Conservation (phyloP, 768 basidiomycete genomes). For the Coprinopsis marcescibilis region DNA sequence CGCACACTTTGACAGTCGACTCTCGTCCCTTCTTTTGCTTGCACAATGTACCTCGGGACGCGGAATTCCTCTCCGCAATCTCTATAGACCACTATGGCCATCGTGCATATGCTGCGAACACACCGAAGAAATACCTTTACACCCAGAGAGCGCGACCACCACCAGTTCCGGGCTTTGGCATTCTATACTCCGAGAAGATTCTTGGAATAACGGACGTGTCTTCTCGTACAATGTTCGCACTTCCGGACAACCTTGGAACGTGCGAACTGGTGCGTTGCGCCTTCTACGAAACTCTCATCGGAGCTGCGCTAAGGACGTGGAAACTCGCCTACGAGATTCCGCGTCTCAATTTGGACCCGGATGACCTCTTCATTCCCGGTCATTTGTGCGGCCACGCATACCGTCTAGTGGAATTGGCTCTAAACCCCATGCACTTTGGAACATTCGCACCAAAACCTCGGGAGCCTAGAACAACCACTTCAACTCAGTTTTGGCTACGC, state of each 20-base stretch:
- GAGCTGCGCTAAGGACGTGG: background rate
- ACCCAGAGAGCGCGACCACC: too few relatives aligned
- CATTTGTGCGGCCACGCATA: background rate
- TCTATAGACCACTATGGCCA: constrained; percentile 3
- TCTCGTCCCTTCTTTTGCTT: constrained; percentile 1
- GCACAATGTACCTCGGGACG: background rate
- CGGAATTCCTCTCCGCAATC: background rate
- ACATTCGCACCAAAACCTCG: too few relatives aligned
- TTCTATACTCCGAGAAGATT: too few relatives aligned
- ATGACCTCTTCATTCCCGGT: background rate
- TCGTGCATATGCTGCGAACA: background rate
- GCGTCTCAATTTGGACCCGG: background rate
- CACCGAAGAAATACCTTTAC: background rate
- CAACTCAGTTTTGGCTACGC: background rate
- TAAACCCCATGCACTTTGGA: constrained; percentile 1
- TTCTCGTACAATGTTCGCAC: background rate
- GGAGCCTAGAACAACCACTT: too few relatives aligned
- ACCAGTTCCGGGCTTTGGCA: too few relatives aligned
- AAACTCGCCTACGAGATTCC: constrained; percentile 3
- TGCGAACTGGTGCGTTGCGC: background rate
- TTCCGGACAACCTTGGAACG: background rate
- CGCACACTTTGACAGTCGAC: background rate
- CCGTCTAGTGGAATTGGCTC: background rate
- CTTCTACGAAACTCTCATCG: background rate
- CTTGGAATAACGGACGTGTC: background rate